Percentiles rank a stretch among this genome's conserved stretches.
These are phyloP conservation scores for Claviceps humidiphila DNA, from an alignment of 2,329 filamentous ascomycete species.

Conservation along the genomic window DNA sequence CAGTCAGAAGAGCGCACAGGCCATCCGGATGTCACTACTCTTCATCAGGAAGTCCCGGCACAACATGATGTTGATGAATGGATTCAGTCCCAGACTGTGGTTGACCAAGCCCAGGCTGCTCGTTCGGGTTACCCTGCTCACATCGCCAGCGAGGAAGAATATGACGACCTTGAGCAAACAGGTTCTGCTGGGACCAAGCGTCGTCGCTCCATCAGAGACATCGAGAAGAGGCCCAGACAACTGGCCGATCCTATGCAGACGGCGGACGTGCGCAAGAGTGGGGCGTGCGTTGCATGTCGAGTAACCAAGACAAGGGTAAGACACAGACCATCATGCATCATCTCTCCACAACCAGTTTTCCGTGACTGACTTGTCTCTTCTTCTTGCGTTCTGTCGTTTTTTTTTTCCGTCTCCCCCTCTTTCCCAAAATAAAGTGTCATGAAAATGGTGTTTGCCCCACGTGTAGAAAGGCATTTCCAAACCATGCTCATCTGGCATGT, in stretches of 20 bases:
- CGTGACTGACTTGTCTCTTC: conserved; percentile 12
- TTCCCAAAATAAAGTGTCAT: conserved; percentile 17
- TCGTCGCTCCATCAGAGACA: conserved; percentile 19
- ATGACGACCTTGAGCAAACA: conserved; percentile 12
- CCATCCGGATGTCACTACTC: conserved; percentile 18
- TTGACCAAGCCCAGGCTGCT: conserved; percentile 17
- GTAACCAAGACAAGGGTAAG: conserved; percentile 35
- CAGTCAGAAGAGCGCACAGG: conserved; percentile 17
- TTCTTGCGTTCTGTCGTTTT: background rate
- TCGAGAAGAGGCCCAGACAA: conserved; percentile 24
- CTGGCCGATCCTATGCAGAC: conserved; percentile 30
- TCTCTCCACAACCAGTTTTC: conserved; percentile 6
- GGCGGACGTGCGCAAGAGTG: conserved; percentile 33
- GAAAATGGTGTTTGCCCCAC: conserved; percentile 29
- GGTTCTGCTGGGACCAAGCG: conserved; percentile 21
- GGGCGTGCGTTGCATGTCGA: conserved; percentile 35
- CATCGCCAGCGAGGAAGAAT: conserved; percentile 18
- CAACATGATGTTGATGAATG: conserved; percentile 23
- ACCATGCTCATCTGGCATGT: conserved; percentile 27
- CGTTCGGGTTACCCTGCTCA: conserved; percentile 19
- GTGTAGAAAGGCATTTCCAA: conserved; percentile 27
- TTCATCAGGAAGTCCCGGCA: conserved; percentile 20
- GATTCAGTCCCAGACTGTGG: conserved; percentile 24
- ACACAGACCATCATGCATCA: conserved; percentile 8
- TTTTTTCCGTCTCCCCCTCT: background rate